These are phyloP conservation scores for Mycena citricolor DNA, from an alignment of 1,284 basidiomycete species.

Conservation along the genomic window DNA sequence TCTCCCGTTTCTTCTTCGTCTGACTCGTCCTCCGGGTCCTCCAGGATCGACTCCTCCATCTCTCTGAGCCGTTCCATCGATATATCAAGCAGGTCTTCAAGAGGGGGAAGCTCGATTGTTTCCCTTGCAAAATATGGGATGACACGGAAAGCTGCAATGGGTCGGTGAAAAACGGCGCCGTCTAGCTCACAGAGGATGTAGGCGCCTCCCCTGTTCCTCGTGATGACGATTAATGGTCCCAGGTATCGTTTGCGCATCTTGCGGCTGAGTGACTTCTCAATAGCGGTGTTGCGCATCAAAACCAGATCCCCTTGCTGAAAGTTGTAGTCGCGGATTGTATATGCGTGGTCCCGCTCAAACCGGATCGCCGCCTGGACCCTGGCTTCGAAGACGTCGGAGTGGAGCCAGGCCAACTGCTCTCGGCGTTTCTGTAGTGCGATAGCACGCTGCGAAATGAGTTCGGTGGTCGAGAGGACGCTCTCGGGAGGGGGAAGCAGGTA, in stretches of 20 bases:
- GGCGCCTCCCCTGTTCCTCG: conserved; percentile 1
- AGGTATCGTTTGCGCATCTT: conserved; percentile 30
- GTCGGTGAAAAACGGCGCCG: neutral
- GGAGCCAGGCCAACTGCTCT: neutral
- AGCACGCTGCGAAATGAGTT: conserved; percentile 1
- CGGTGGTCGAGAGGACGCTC: conserved; percentile 13
- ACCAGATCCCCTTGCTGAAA: conserved; percentile 23
- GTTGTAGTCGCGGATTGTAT: conserved; percentile 18
- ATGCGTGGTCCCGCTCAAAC: conserved; percentile 6
- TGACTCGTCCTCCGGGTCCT: conserved; percentile 27
- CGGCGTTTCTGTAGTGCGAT: conserved; percentile 1
- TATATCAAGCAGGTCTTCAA: neutral
- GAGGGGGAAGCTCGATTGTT: neutral
- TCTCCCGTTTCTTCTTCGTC: no score
- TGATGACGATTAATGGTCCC: conserved; percentile 29
- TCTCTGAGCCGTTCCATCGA: neutral
- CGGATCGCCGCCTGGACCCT: conserved; percentile 8
- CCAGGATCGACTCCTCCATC: conserved; percentile 1
- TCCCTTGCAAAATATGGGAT: conserved; percentile 2
- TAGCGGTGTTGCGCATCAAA: conserved; percentile 21
- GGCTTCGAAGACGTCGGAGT: neutral
- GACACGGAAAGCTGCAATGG: conserved; percentile 1
- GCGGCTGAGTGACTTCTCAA: conserved; percentile 14
- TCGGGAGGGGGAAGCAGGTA: conserved; percentile 9
- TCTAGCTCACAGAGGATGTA: conserved; percentile 4